Base-by-base conservation (phyloP, 1,284 basidiomycete genomes). In the Anthracocystis panici-leucophaei region DNA sequence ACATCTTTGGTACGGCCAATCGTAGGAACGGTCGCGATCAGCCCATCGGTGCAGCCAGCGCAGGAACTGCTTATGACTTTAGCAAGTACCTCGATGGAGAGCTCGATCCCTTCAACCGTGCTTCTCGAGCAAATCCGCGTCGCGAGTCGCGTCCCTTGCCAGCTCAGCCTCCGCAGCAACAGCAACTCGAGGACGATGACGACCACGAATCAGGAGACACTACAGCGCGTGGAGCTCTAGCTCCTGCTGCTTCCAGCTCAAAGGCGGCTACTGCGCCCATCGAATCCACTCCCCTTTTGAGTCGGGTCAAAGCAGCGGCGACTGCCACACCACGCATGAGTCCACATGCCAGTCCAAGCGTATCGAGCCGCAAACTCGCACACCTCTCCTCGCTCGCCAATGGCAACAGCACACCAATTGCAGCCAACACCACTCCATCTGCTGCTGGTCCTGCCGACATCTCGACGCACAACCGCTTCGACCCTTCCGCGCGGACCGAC, bases 41-140 rank as follows among this genome's bases (percentile, higher is more conserved):
- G 35, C 62, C 66, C 44, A 63, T 65, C 23, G 58, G 65, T 10
- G 60, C 45, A 33, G 60, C 56, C 20, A 46, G 18, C 16, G 48
- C 51, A 23, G 69, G 61, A 41, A 57, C 55, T 46, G 73, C 59
- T 3, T 75, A 75, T 38, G 73, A 75, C 45, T 75, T 75, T 44
- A 57, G 48, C 67, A 75, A 70, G 41, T 75, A 75, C 38, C 67
- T 75, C 33, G 67, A 75, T 20, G 60, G 67, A 33, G 73, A 70
- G 27, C 63, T 75, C 44, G 73, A 75, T 27, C 73, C 73, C 18
- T 75, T 75, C 64, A 75, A 75, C 46, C 67, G 67, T 20, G 67
- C 60, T 11, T 66, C 73, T 10, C 73, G 73, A 23, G 57, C 59
- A 20, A 67, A 75, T 16, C 55, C 52, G 5, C 63, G 73, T 14